A percentile compares a stretch with the other conserved stretches of the same genome.
phyloP scores from a whole-genome alignment of 306 rosid genomes.

The barrel medic (Medicago truncatula) region MtrunA17r5.0-ANR NC_053043.1:9174501-9175000 shows the following conservation, averaged over 20 bases:
- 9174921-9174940: no score
- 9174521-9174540: background rate
- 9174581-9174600: constrained; percentile 1
- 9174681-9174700: constrained; percentile 36
- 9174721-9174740: constrained; percentile 45
- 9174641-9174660: constrained; percentile 80
- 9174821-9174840: no score
- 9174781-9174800: constrained; percentile 20
- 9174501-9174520: constrained; percentile 17
- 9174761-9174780: constrained; percentile 49
- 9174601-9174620: constrained; percentile 1
- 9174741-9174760: constrained; percentile 1
- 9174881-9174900: no score
- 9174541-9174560: background rate
- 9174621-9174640: constrained; percentile 61
- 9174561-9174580: background rate
- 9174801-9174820: constrained; percentile 53
- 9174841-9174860: no score
- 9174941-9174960: no score
- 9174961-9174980: no score
- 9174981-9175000: no score
- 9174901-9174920: no score
- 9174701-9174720: constrained; percentile 70
- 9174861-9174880: no score
- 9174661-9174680: constrained; percentile 50